Conservation (phyloP, 1,284 basidiomycete species). For the Heterobasidion annosum region DNA sequence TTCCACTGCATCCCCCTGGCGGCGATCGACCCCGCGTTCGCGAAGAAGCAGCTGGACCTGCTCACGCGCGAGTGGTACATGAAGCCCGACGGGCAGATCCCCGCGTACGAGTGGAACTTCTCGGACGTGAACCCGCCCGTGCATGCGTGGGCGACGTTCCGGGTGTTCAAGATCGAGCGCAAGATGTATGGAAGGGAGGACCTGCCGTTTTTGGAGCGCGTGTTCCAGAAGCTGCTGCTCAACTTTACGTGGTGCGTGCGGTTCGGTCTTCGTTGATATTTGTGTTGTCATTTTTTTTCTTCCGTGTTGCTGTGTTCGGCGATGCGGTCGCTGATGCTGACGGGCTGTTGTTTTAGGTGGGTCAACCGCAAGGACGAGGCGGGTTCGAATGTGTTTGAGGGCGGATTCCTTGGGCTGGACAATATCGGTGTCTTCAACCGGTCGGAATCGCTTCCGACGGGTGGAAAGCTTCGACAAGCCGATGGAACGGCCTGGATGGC, state of each 20-base stretch:
- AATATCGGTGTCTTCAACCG: constrained; percentile 99
- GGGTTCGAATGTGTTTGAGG: constrained; percentile 96
- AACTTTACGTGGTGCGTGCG: constrained; percentile 82
- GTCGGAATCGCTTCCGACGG: constrained; percentile 92
- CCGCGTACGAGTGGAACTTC: constrained; percentile 99
- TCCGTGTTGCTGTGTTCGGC: constrained; percentile 19
- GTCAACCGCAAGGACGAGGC: constrained; percentile 95
- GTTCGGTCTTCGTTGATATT: too few relatives aligned
- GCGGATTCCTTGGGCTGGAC: constrained; percentile 95
- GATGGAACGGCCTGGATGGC: constrained; percentile 99
- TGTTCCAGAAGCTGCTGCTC: constrained; percentile 94
- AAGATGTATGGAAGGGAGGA: constrained; percentile 91
- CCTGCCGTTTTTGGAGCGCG: constrained; percentile 88
- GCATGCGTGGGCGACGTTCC: constrained; percentile 96
- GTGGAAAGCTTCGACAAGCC: constrained; percentile 86
- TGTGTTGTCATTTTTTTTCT: background rate
- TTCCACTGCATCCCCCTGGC: constrained; percentile 98
- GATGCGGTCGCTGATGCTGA: too few relatives aligned
- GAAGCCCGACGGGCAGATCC: constrained; percentile 97
- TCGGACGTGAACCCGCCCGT: constrained; percentile 96
- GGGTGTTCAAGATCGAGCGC: constrained; percentile 97
- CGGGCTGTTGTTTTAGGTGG: constrained; percentile 42
- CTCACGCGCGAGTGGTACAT: constrained; percentile 98
- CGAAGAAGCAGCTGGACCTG: constrained; percentile 95
- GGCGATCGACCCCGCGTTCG: constrained; percentile 89